These are phyloP conservation scores for Irpex lacteus DNA, from an alignment of 1,284 basidiomycete genomes.

Conservation along the genomic window DNA sequence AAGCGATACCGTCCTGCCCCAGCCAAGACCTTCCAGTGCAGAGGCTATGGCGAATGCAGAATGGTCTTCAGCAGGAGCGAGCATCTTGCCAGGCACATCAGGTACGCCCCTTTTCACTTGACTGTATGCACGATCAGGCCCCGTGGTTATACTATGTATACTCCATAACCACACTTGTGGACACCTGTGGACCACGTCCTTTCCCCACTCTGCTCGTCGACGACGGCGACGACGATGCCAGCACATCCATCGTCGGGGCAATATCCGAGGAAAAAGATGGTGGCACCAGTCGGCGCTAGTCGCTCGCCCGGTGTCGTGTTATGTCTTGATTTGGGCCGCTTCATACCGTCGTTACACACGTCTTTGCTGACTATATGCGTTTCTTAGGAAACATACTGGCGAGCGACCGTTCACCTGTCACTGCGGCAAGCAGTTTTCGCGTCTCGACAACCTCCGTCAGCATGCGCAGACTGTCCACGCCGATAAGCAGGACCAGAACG, in stretches of 20 bases:
- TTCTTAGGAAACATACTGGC: slow-evolving; percentile 88
- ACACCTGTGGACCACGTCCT: not conserved
- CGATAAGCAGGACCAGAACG: slow-evolving; percentile 86
- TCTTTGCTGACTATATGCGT: too few species aligned
- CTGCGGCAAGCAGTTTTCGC: slow-evolving; percentile 93
- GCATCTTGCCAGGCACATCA: slow-evolving; percentile 92
- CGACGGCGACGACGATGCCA: not conserved
- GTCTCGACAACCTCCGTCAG: slow-evolving; percentile 94
- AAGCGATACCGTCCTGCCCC: slow-evolving; percentile 76
- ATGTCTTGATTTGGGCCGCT: too few species aligned
- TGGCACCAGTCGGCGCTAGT: not conserved
- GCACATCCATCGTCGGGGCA: not conserved
- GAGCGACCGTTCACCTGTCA: slow-evolving; percentile 95
- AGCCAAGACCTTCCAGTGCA: slow-evolving; percentile 92
- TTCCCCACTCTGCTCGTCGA: not conserved
- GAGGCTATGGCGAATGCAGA: slow-evolving; percentile 91
- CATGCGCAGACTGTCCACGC: slow-evolving; percentile 96
- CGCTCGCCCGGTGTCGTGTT: not conserved
- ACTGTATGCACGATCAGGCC: not conserved
- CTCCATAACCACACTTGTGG: not conserved
- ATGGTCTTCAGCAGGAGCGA: slow-evolving; percentile 97
- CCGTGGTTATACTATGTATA: not conserved
- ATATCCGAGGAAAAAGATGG: slow-evolving; percentile 1
- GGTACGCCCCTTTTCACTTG: slow-evolving; percentile 46
- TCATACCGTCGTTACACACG: too few species aligned